Percentiles rank a stretch among this genome's conserved stretches.
Evolutionary conservation across 352 stramenopile species (phyloP).

Genomic region (Pythium utonaiense): DNA sequence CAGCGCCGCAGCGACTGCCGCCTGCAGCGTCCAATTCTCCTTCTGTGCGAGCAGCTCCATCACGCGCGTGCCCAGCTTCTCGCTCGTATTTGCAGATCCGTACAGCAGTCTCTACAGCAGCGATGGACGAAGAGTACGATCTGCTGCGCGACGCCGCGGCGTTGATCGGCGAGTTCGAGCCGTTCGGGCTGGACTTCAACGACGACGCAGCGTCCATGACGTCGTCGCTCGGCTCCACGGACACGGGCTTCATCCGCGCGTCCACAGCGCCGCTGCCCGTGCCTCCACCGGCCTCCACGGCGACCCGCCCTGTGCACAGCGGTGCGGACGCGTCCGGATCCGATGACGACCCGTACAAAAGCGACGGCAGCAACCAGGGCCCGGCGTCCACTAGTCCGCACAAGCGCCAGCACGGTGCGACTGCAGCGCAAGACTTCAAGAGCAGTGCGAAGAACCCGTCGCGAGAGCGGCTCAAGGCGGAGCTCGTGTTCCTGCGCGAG

Average conservation of each 20-base stretch:
- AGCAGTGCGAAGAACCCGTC: slow-evolving; percentile 31
- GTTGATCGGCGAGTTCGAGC: slow-evolving; percentile 22
- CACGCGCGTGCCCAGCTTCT: background rate
- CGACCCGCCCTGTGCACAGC: background rate
- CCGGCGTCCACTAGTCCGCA: background rate
- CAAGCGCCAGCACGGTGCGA: background rate
- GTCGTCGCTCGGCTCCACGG: slow-evolving; percentile 5
- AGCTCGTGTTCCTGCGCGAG: slow-evolving; percentile 38
- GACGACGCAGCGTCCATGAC: background rate
- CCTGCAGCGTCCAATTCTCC: background rate
- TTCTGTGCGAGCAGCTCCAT: background rate
- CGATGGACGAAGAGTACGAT: slow-evolving; percentile 23
- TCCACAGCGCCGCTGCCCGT: slow-evolving; percentile 16
- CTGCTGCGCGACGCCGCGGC: slow-evolving; percentile 19
- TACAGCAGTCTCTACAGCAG: background rate
- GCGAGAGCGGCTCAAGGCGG: slow-evolving; percentile 42
- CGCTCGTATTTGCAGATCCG: background rate
- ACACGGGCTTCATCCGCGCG: slow-evolving; percentile 21
- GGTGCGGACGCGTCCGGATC: slow-evolving; percentile 6
- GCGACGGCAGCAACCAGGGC: slow-evolving; percentile 14
- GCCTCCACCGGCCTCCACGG: background rate
- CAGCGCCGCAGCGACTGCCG: background rate
- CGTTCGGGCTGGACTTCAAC: slow-evolving; percentile 22
- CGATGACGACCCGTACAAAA: slow-evolving; percentile 18
- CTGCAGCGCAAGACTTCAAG: background rate